phyloP scores from a whole-genome alignment of 2,329 filamentous ascomycete species.

The Scedosporium apiospermum region DNA sequence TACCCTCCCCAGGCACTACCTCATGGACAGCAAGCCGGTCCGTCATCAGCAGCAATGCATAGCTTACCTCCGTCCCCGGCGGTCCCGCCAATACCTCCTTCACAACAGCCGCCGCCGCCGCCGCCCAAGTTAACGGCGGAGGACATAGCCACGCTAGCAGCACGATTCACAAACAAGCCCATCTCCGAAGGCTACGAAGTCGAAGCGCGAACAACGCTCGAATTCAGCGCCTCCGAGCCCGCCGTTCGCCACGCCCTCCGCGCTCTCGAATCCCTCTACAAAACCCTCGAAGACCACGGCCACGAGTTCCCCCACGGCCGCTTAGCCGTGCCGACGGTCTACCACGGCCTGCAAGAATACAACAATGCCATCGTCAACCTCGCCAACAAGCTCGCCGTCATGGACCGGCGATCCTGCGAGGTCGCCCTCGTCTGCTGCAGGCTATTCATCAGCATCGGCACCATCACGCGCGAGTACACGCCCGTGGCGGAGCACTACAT shows the following conservation, averaged over 20 bases:
- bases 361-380: slow-evolving; percentile 28
- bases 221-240: slow-evolving; percentile 25
- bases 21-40: background rate
- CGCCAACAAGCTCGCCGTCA: slow-evolving; percentile 25
- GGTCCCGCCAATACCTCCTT: background rate
- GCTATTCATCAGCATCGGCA: slow-evolving; percentile 36
- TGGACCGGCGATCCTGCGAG: slow-evolving; percentile 15
- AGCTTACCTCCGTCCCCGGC: background rate
- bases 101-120: background rate
- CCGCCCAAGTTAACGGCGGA: slow-evolving; percentile 11
- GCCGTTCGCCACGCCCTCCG: slow-evolving; percentile 27
- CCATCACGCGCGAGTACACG: slow-evolving; percentile 27
- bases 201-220: slow-evolving; percentile 29
- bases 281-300: slow-evolving; percentile 25
- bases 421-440: slow-evolving; percentile 36
- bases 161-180: slow-evolving; percentile 31
- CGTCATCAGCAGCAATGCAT: too few relatives aligned
- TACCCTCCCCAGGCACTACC: background rate
- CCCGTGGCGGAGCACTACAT: slow-evolving; percentile 33
- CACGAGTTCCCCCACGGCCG: slow-evolving; percentile 14
- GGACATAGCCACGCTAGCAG: slow-evolving; percentile 24
- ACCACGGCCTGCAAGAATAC: slow-evolving; percentile 32
- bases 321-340: slow-evolving; percentile 19
- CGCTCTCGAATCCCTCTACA: slow-evolving; percentile 28
- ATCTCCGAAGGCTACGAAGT: slow-evolving; percentile 25